Evolutionary conservation across 2,329 filamentous ascomycete genomes (phyloP), one percentile per base, ranked within the genome.

Genomic region (Cytospora piceicola): DNA sequence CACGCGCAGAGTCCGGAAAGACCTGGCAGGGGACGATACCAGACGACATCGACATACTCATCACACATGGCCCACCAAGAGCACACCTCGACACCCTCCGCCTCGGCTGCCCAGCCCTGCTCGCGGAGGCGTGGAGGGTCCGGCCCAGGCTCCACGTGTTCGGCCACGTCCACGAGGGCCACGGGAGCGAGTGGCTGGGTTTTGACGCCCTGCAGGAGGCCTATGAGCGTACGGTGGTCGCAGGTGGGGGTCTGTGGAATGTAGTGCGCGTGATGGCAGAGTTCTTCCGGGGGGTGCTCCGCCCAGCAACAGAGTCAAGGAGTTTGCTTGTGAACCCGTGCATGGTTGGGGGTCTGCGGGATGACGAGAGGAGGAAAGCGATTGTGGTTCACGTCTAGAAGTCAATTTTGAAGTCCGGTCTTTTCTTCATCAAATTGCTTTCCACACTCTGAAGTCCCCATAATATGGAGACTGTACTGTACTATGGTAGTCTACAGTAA

Each of bases 21-120:
- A 27, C 34, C 68, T 27, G 67, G 70, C 14, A 30, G 29, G 56
- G 56, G 12, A 30, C 4, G 24, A 27, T 63, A 27, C 61, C 61
- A 0, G 55, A 70, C 1, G 66, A 72, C 2, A 72, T 71, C 5
- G 78, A 80, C 61, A 73, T 81, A 46, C 69, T 80, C 3, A 61
- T 81, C 49, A 81, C 78, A 4, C 79, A 80, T 64, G 72, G 72
- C 0, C 78, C 78, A 4, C 76, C 78, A 0, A 68, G 69, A 29
- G 73, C 67, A 1, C 76, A 80, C 64, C 70, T 80, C 11, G 78
- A 80, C 68, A 69, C 76, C 9, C 71, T 71, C 0, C 69, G 72
- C 2, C 68, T 73, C 39, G 76, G 78, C 1, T 79, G 76, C 39
- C 6, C 58, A 12, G 63, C 72, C 49, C 68, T 81, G 0, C 61